A percentile compares a stretch with the other conserved stretches of the same genome.
Evolutionary conservation across 2,329 filamentous ascomycete species (phyloP).

Genomic region (Aspergillus viridinutans): DNA sequence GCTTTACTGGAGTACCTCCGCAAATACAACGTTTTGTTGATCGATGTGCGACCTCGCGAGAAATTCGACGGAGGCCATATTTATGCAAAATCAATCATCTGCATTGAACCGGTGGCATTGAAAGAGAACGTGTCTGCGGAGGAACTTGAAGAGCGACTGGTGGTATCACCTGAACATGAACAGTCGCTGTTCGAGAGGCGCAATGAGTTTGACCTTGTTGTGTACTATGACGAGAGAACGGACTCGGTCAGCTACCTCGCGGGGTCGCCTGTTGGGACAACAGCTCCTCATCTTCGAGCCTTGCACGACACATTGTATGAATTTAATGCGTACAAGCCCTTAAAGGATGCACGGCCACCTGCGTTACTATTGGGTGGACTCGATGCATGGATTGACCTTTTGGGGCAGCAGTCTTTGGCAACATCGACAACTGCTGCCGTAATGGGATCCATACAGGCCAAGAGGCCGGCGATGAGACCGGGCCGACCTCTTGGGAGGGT

Average conservation of each 20-base stretch:
- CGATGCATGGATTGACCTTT: conserved; percentile 78
- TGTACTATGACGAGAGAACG: conserved; percentile 78
- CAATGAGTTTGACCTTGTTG: conserved; percentile 76
- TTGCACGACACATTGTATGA: conserved; percentile 76
- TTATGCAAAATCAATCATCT: conserved; percentile 76
- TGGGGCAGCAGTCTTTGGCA: conserved; percentile 64
- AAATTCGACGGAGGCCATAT: conserved; percentile 88
- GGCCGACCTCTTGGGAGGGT: conserved; percentile 50
- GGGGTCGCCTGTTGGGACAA: conserved; percentile 44
- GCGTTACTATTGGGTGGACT: conserved; percentile 78
- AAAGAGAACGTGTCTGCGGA: conserved; percentile 64
- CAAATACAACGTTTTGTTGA: conserved; percentile 66
- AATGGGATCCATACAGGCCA: conserved; percentile 42
- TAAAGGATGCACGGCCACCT: conserved; percentile 62
- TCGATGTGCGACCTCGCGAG: conserved; percentile 77
- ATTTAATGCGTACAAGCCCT: conserved; percentile 73
- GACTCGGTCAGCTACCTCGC: conserved; percentile 55
- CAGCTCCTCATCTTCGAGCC: conserved; percentile 59
- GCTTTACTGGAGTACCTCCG: conserved; percentile 67
- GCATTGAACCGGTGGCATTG: conserved; percentile 77
- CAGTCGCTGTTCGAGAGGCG: conserved; percentile 67
- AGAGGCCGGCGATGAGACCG: conserved; percentile 33
- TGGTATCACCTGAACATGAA: conserved; percentile 55
- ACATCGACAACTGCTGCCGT: conserved; percentile 53
- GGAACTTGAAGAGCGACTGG: conserved; percentile 51